These are phyloP conservation scores for Trichoderma asperellum DNA, from an alignment of 2,329 filamentous ascomycete species.

Conservation along the genomic window DNA sequence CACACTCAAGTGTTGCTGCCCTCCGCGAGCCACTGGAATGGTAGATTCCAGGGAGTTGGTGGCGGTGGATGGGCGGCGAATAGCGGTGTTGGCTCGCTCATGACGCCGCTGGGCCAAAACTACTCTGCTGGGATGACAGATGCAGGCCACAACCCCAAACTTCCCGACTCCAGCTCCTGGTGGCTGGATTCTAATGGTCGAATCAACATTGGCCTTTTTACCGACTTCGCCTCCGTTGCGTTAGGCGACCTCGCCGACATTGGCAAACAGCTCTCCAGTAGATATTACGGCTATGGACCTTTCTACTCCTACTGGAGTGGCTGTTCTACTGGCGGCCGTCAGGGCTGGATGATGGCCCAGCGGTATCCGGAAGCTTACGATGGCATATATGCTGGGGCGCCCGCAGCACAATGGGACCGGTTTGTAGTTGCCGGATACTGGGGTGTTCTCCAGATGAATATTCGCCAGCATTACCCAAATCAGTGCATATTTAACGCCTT, in stretches of 20 bases:
- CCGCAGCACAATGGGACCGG: neutral
- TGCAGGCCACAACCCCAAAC: neutral
- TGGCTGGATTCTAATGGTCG: neutral
- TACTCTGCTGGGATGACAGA: neutral
- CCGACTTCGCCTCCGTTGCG: neutral
- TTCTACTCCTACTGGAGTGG: neutral
- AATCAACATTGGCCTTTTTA: neutral
- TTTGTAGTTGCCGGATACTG: neutral
- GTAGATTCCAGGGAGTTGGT: neutral
- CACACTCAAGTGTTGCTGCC: neutral
- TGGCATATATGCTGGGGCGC: neutral
- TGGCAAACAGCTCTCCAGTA: neutral
- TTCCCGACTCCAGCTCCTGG: neutral
- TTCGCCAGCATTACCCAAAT: neutral
- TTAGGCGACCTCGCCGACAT: neutral
- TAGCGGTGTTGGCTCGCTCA: neutral
- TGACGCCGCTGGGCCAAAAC: neutral
- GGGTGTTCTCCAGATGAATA: neutral
- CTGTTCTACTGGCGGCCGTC: neutral
- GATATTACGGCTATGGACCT: constrained; percentile 6
- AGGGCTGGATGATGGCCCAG: neutral
- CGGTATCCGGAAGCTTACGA: neutral
- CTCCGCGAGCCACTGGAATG: neutral
- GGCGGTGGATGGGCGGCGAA: neutral
- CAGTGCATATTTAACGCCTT: neutral